Percentiles rank a stretch among this genome's conserved stretches.
These are phyloP conservation scores for Brassica juncea DNA, from an alignment of 345 rosid genomes.

Conservation along the genomic window DNA sequence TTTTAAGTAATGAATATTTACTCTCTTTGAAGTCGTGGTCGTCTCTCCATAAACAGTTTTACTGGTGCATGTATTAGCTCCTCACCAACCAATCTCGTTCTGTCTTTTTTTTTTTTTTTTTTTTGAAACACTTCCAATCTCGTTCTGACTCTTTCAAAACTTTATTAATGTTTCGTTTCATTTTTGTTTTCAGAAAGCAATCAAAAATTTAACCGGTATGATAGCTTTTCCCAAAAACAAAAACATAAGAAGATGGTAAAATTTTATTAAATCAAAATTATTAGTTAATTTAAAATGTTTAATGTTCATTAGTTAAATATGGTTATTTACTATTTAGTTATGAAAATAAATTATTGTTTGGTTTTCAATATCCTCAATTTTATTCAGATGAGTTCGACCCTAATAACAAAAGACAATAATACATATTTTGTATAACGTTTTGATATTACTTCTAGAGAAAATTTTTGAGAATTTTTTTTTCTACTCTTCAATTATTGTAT, in stretches of 20 bases:
- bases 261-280: neutral
- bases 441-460: neutral
- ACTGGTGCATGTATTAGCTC: constrained; percentile 25
- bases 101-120: neutral
- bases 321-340: neutral
- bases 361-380: neutral
- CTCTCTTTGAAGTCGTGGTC: constrained; percentile 6
- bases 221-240: too few species aligned
- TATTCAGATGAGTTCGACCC: neutral
- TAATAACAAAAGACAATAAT: neutral
- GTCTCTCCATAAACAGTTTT: neutral
- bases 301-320: neutral
- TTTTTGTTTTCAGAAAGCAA: neutral
- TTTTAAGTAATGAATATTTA: too few species aligned
- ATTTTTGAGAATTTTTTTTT: neutral
- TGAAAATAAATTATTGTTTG: neutral
- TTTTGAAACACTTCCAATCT: neutral
- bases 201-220: too few species aligned
- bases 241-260: neutral
- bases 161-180: neutral
- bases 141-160: constrained; percentile 11
- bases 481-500: neutral
- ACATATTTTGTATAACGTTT: neutral
- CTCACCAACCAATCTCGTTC: constrained; percentile 23
- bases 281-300: neutral